These are phyloP conservation scores for Ascosphaera apis DNA, from an alignment of 2,329 filamentous ascomycete genomes.

Conservation along the genomic window DNA sequence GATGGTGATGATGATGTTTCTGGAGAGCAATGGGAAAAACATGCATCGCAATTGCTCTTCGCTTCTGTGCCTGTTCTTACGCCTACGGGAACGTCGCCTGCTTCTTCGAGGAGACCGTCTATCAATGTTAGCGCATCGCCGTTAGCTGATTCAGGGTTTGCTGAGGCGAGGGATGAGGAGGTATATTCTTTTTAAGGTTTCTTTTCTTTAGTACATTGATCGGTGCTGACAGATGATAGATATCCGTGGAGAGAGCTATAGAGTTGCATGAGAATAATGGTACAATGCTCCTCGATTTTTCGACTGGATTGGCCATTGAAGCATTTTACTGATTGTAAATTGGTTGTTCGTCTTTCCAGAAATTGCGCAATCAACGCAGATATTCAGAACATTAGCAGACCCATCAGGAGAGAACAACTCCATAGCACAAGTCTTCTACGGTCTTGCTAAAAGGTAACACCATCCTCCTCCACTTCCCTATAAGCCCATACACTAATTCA, in stretches of 20 bases:
- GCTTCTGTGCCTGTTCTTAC: neutral
- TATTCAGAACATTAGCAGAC: slow-evolving; percentile 70
- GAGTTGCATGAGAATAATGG: slow-evolving; percentile 64
- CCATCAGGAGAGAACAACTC: slow-evolving; percentile 73
- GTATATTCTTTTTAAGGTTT: neutral
- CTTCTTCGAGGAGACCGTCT: neutral
- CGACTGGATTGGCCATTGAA: neutral
- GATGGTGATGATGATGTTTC: slow-evolving; percentile 26
- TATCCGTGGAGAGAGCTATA: slow-evolving; percentile 85
- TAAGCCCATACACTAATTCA: slow-evolving; percentile 8
- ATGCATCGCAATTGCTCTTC: slow-evolving; percentile 37
- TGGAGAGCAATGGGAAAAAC: slow-evolving; percentile 73
- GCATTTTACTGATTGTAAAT: no score
- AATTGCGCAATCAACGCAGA: slow-evolving; percentile 51
- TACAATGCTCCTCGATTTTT: slow-evolving; percentile 9
- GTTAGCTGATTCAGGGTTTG: neutral
- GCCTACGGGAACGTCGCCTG: neutral
- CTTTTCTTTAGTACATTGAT: neutral
- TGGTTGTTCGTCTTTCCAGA: slow-evolving; percentile 24
- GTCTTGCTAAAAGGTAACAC: slow-evolving; percentile 60
- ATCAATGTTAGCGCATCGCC: neutral
- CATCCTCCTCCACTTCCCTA: slow-evolving; percentile 3
- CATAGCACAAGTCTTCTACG: slow-evolving; percentile 85
- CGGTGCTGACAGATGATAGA: slow-evolving; percentile 7
- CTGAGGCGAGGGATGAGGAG: neutral